phyloP scores from a whole-genome alignment of 768 basidiomycete species.

The Macrolepiota fuliginosa region DNA sequence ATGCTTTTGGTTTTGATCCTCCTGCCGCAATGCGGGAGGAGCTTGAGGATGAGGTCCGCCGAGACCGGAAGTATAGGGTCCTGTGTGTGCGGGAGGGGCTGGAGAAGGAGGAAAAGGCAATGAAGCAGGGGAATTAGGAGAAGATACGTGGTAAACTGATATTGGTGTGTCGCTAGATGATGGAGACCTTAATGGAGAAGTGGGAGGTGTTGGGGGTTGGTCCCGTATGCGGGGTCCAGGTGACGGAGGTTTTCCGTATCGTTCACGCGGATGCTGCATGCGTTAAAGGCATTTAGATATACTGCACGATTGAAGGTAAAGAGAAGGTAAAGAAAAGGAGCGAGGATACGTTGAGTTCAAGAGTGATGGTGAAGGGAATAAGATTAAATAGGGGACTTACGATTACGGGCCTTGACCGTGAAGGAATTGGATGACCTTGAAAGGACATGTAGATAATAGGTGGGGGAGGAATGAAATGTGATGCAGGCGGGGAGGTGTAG shows the following conservation, averaged over 20 bases:
- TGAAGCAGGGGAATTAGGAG: slow-evolving; percentile 7
- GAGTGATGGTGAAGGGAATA: neutral
- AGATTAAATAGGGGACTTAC: slow-evolving; percentile 17
- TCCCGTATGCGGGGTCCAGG: neutral
- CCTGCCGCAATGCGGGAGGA: neutral
- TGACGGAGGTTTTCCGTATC: neutral
- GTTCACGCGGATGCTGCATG: slow-evolving; percentile 10
- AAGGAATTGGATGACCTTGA: slow-evolving; percentile 19
- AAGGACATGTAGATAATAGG: slow-evolving; percentile 22
- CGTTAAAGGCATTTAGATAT: slow-evolving; percentile 9
- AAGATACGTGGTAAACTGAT: neutral
- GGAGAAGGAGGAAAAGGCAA: slow-evolving; percentile 4
- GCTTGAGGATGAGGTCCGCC: slow-evolving; percentile 9
- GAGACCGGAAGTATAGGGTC: slow-evolving; percentile 1
- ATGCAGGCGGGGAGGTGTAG: slow-evolving; percentile 16
- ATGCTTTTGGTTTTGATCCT: slow-evolving; percentile 5
- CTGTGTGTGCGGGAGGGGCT: neutral
- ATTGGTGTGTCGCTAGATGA: slow-evolving; percentile 9
- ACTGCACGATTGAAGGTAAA: neutral
- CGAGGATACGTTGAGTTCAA: slow-evolving; percentile 2
- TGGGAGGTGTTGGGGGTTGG: slow-evolving; percentile 11
- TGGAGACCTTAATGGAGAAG: neutral
- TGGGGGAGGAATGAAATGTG: slow-evolving; percentile 22
- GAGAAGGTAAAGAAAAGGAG: slow-evolving; percentile 1
- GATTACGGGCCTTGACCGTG: slow-evolving; percentile 19